These are phyloP conservation scores for Polytrichum commune DNA, from an alignment of 225 moss, liverwort and hornwort species.

Conservation along the genomic window DNA sequence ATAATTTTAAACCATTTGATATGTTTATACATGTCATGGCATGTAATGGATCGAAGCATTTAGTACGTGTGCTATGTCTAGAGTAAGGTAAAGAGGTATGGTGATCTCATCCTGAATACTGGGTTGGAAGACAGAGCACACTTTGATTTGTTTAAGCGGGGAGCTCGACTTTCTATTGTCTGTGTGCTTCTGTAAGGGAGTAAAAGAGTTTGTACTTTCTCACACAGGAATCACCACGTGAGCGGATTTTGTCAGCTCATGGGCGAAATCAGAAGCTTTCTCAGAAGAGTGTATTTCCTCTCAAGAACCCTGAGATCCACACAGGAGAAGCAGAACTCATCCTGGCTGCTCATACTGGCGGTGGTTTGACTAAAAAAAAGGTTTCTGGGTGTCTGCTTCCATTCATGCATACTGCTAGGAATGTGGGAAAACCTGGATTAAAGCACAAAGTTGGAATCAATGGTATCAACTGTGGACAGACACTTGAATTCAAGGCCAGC, in stretches of 20 bases:
- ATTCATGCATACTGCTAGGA: slow-evolving; percentile 14
- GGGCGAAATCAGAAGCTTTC: slow-evolving; percentile 7
- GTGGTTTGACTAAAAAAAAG: slow-evolving; percentile 27
- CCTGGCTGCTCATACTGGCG: slow-evolving; percentile 47
- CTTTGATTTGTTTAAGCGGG: too few species aligned
- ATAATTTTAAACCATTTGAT: too few species aligned
- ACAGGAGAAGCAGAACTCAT: slow-evolving; percentile 41
- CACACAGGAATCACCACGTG: slow-evolving; percentile 47
- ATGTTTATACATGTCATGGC: too few species aligned
- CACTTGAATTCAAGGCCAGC: background rate
- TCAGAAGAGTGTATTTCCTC: slow-evolving; percentile 13
- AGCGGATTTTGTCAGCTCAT: slow-evolving; percentile 22
- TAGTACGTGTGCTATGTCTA: too few species aligned
- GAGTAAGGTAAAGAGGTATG: too few species aligned
- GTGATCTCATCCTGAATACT: too few species aligned
- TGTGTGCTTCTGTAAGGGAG: too few species aligned
- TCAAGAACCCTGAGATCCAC: slow-evolving; percentile 40
- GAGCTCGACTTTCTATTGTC: too few species aligned
- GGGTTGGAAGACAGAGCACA: too few species aligned
- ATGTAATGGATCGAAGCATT: too few species aligned
- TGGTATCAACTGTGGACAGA: slow-evolving; percentile 2
- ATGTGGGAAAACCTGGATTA: slow-evolving; percentile 4
- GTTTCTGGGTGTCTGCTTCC: slow-evolving; percentile 10
- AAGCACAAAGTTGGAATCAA: slow-evolving; percentile 4
- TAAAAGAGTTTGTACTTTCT: background rate